phyloP scores from a whole-genome alignment of 1,284 basidiomycete genomes.

The Peniophora sp. region DNA sequence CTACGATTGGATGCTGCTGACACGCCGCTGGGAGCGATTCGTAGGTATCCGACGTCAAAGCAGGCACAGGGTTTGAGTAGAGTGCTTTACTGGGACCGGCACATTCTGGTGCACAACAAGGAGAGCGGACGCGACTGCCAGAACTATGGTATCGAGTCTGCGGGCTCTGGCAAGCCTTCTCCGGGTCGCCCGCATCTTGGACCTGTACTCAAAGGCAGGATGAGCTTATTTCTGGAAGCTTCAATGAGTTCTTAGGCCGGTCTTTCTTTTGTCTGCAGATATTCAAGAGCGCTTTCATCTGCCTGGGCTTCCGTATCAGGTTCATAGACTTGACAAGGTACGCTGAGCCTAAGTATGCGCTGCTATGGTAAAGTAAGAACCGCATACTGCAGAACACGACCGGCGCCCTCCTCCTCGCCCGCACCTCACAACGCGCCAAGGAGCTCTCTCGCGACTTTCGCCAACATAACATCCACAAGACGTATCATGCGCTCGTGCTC shows the following conservation, averaged over 20 bases:
- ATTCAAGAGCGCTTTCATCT: constrained; percentile 28
- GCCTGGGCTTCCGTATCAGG: constrained; percentile 31
- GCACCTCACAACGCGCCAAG: constrained; percentile 33
- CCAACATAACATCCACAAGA: constrained; percentile 40
- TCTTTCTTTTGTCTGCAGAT: constrained; percentile 20
- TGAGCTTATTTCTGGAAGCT: neutral
- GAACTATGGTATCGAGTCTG: no score
- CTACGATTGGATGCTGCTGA: no score
- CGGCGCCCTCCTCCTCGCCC: constrained; percentile 51
- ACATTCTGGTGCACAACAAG: constrained; percentile 23
- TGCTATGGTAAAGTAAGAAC: neutral
- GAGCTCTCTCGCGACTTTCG: constrained; percentile 50
- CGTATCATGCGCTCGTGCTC: constrained; percentile 60
- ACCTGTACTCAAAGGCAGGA: no score
- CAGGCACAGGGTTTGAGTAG: no score
- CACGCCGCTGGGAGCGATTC: no score
- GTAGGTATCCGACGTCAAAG: no score
- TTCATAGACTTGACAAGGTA: constrained; percentile 68
- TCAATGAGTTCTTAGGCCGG: neutral
- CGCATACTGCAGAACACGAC: constrained; percentile 44
- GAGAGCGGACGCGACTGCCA: neutral
- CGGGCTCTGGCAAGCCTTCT: no score
- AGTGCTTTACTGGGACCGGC: constrained; percentile 39
- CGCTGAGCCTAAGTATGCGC: neutral
- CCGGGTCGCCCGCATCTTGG: no score